Percentiles rank a stretch among this genome's conserved stretches.
phyloP scores from a whole-genome alignment of 179 eudicot species.

The Patellifolia procumbens region DNA sequence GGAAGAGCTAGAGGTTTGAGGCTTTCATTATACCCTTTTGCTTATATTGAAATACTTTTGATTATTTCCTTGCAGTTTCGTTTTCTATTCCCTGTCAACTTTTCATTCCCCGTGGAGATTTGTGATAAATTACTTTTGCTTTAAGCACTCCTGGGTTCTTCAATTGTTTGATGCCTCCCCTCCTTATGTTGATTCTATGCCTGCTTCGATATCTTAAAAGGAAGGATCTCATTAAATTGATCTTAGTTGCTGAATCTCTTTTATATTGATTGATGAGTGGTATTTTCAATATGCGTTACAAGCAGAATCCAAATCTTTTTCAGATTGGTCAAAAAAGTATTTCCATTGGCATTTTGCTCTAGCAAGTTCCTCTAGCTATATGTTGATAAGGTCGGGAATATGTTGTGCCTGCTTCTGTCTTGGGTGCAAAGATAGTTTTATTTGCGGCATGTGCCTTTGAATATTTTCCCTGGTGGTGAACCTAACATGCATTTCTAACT shows the following conservation, averaged over 20 bases:
- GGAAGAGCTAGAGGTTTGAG: conserved; percentile 50
- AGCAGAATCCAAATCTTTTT: background rate
- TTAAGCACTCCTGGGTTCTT: background rate
- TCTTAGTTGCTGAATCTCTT: background rate
- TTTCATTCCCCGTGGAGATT: background rate
- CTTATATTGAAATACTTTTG: background rate
- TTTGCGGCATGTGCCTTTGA: background rate
- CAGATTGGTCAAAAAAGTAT: background rate
- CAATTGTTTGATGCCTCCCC: background rate
- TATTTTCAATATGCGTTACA: background rate
- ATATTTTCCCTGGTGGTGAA: background rate
- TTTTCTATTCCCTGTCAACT: background rate
- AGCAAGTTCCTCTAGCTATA: background rate
- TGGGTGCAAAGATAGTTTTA: too few species aligned
- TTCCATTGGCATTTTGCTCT: background rate
- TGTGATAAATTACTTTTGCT: conserved; percentile 8
- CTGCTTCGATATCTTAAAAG: background rate
- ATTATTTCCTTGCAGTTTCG: background rate
- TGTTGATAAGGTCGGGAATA: background rate
- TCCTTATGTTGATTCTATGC: background rate
- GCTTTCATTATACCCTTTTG: conserved; percentile 14
- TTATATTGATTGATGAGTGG: background rate
- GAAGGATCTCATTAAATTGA: background rate
- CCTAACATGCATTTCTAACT: conserved; percentile 8
- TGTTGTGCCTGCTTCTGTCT: background rate